Base-by-base conservation (phyloP, 371 early-diverging fungal genomes). In the Mucor circinelloides region DNA sequence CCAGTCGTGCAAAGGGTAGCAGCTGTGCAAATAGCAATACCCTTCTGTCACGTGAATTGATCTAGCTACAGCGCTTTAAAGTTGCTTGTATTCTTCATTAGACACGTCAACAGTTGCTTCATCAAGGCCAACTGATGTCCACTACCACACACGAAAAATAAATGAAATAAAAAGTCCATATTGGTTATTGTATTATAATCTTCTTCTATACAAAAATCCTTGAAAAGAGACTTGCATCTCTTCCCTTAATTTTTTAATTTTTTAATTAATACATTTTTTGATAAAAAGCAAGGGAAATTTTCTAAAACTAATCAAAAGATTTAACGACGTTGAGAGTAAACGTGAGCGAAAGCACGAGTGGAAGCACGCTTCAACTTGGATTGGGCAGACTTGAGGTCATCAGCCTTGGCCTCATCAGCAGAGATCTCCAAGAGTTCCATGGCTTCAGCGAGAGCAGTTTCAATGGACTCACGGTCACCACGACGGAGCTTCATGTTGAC, bases 351-450 rank as follows among this genome's bases (percentile, higher is more conserved):
- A 66, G 89, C 93, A 75, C 90, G 90, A 83, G 88, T 89, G 75
- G 87, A 87, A 69, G 85, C 83, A 76, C 91, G 89, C 88, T 98
- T 94, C 69, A 98, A 88, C 87, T 96, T 95, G 87, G 95, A 91
- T 85, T 95, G 93, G 73, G 92, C 89, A 84, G 90, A 83, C 79
- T 89, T 91, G 79, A 90, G 88, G 77, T 92, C 94, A 71, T 95
- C 93, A 89, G 94, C 96, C 77, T 83, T 76, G 66, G 89, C 91
- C 71, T 90, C 91, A 68, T 87, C 91, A 83, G 91, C 88, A 74
- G 71, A 78, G 80, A 87, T 84, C 32, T 96, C 96, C 79, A 96
- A 82, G 69, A 86, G 88, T 85, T 95, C 95, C 87, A 93, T 92
- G 75, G 95, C 89, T 69, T 92, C 89, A 72, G 90, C 77, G 64